Conservation (phyloP, 257 asterid genomes). For the Salvia splendens region DNA sequence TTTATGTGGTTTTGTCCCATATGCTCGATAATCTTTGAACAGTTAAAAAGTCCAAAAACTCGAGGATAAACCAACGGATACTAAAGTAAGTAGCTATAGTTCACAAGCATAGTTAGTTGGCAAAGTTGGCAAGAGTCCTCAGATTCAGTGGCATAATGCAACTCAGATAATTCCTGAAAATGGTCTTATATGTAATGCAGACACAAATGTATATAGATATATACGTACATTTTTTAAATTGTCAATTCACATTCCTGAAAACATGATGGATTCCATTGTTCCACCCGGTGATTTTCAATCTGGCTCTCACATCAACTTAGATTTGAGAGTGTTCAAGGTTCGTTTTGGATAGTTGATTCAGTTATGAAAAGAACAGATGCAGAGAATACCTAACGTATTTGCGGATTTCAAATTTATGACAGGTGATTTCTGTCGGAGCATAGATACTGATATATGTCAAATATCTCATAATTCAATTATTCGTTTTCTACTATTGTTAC, state of each 20-base stretch:
- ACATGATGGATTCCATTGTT: neutral
- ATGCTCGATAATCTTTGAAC: constrained; percentile 31
- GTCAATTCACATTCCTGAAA: constrained; percentile 1
- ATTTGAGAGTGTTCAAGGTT: constrained; percentile 12
- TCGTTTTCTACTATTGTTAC: neutral
- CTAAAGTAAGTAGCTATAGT: constrained; percentile 25
- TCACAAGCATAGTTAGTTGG: constrained; percentile 16
- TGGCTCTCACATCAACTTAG: constrained; percentile 11
- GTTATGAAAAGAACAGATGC: constrained; percentile 4
- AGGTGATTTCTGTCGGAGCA: neutral
- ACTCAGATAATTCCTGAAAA: constrained; percentile 32
- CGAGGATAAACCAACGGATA: constrained; percentile 18
- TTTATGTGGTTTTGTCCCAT: neutral
- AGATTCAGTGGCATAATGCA: constrained; percentile 34
- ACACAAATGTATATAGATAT: too few species aligned
- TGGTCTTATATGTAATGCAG: neutral
- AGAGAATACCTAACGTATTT: neutral
- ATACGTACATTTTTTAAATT: too few species aligned
- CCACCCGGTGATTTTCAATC: neutral
- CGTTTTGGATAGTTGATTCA: constrained; percentile 22
- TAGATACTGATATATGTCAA: neutral
- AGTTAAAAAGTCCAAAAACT: neutral
- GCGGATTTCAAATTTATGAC: neutral
- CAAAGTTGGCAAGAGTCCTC: constrained; percentile 29
- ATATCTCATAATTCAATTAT: neutral